phyloP scores from a whole-genome alignment of 495 filamentous ascomycete genomes.

The Baudoinia panamericana region DNA sequence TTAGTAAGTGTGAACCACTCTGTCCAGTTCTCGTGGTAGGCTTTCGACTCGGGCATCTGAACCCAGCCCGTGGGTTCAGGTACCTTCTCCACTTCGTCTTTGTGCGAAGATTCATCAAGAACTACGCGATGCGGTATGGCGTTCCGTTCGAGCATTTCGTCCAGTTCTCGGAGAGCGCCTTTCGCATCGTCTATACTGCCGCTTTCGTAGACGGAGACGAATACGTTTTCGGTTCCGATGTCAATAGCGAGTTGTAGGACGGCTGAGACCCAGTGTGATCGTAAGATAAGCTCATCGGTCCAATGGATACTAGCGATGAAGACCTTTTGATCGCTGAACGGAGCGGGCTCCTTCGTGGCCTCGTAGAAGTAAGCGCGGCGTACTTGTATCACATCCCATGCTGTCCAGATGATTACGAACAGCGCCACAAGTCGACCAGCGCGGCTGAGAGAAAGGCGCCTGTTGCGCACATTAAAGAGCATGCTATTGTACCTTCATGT shows the following conservation, averaged over 20 bases:
- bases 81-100: constrained; percentile 36
- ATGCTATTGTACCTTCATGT: too few species aligned
- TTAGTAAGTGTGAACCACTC: constrained; percentile 8
- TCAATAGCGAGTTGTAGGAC: constrained; percentile 33
- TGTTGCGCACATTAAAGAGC: neutral
- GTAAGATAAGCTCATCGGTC: constrained; percentile 54
- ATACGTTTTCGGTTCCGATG: constrained; percentile 50
- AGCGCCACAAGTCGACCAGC: neutral
- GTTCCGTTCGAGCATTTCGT: constrained; percentile 38
- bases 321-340: constrained; percentile 25
- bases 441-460: constrained; percentile 3
- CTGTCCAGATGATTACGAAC: constrained; percentile 9
- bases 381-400: constrained; percentile 3
- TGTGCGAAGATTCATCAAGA: constrained; percentile 42
- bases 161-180: constrained; percentile 46
- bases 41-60: constrained; percentile 27
- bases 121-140: constrained; percentile 43
- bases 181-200: constrained; percentile 63
- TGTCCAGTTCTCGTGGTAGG: constrained; percentile 8
- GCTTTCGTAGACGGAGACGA: constrained; percentile 55
- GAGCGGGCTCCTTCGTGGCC: neutral
- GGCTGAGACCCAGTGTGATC: constrained; percentile 43
- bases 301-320: constrained; percentile 58
- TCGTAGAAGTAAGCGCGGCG: neutral
- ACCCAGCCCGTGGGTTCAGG: constrained; percentile 45